Evolutionary conservation across 139 green algal species (phyloP).

Genomic region (Trebouxia sp.): DNA sequence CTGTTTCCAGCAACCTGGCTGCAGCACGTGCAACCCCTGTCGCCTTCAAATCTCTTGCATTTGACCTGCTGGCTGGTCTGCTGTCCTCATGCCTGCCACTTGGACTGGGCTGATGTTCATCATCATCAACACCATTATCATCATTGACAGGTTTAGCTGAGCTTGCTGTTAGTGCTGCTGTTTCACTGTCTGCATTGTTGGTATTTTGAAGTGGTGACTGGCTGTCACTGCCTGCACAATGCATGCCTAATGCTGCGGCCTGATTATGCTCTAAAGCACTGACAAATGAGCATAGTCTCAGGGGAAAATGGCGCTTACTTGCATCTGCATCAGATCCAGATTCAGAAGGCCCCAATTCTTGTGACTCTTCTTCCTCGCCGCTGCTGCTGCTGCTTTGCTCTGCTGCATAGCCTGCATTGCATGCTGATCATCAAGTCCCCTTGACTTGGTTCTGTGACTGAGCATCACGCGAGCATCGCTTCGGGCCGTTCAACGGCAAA

Average conservation of each 20-base stretch:
- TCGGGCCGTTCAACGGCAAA: too few relatives aligned
- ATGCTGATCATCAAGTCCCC: too few relatives aligned
- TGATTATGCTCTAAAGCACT: too few relatives aligned
- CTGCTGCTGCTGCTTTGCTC: neutral
- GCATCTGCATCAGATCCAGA: neutral
- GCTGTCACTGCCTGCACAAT: too few relatives aligned
- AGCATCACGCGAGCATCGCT: too few relatives aligned
- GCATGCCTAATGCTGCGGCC: too few relatives aligned
- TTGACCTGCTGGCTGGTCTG: neutral
- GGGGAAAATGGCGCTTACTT: too few relatives aligned
- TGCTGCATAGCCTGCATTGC: neutral
- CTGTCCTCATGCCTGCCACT: neutral
- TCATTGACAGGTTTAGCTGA: neutral
- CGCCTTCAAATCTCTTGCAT: conserved; percentile 9
- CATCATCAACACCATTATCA: neutral
- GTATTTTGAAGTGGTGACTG: too few relatives aligned
- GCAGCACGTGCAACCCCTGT: conserved; percentile 17
- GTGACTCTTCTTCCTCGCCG: neutral
- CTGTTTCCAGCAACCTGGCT: neutral
- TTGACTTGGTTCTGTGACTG: too few relatives aligned
- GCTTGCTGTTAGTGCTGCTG: neutral
- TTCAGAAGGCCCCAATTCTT: neutral
- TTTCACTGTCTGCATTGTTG: neutral
- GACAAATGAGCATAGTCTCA: too few relatives aligned
- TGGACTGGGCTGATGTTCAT: neutral